These are phyloP conservation scores for Acanthamoeba lenticulata DNA, from an alignment of 208 protist species.

Conservation along the genomic window DNA sequence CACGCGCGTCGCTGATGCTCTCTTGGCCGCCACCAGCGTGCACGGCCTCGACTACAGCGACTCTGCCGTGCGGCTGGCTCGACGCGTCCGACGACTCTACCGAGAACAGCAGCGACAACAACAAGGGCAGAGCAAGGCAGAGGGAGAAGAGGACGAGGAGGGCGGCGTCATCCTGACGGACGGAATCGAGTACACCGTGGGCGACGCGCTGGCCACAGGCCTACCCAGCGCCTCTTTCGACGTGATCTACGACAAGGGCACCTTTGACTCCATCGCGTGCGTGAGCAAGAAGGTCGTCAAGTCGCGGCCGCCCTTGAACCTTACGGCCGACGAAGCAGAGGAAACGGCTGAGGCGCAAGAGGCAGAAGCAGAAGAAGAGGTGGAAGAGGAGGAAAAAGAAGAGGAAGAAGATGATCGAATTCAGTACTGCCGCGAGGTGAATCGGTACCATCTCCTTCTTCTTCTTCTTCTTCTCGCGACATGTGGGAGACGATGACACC, in stretches of 20 bases:
- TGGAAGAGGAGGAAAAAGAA: background rate
- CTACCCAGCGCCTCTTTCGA: background rate
- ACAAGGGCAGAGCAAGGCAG: background rate
- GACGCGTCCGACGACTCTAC: background rate
- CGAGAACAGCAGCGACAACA: background rate
- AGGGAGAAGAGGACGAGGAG: background rate
- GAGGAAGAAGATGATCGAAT: constrained; percentile 1
- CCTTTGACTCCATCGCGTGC: constrained; percentile 32
- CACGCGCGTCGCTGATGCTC: background rate
- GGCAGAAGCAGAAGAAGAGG: background rate
- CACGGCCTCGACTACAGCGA: constrained; percentile 10
- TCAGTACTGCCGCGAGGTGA: background rate
- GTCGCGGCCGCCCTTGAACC: background rate
- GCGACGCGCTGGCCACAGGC: background rate
- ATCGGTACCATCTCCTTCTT: background rate
- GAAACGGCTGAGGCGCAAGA: background rate
- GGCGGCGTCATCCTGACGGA: background rate
- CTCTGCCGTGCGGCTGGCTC: background rate
- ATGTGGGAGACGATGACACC: background rate
- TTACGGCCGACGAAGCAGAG: background rate
- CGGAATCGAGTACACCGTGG: background rate
- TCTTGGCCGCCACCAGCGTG: background rate
- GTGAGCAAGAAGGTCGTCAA: constrained; percentile 56
- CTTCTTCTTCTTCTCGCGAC: too few species aligned
- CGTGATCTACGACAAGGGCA: constrained; percentile 45